Conservation (phyloP, 139 green algal genomes). For the Micromonas commoda region DNA sequence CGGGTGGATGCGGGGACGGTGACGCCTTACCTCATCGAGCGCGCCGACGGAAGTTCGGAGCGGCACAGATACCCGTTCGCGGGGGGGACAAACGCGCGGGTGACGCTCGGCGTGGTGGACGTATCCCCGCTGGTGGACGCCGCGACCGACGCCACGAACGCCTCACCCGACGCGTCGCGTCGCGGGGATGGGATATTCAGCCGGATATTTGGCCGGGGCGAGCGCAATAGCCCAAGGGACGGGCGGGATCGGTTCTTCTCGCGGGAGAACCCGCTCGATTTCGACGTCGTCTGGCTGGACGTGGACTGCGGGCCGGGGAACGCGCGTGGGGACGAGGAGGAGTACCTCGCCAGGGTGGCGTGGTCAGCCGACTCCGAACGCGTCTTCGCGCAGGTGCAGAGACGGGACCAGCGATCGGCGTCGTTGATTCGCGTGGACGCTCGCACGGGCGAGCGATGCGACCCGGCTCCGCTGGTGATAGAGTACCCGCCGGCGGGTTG, state of each 20-base stretch:
- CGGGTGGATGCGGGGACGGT: conserved; percentile 41
- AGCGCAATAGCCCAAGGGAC: too few relatives aligned
- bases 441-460: background rate
- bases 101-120: conserved; percentile 39
- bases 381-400: conserved; percentile 39
- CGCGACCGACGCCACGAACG: background rate
- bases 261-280: background rate
- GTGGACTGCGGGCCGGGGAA: conserved; percentile 34
- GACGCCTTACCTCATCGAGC: too few relatives aligned
- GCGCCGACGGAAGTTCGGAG: too few relatives aligned
- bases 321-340: conserved; percentile 31
- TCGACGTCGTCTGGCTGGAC: conserved; percentile 36
- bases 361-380: conserved; percentile 34
- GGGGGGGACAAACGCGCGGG: conserved; percentile 36
- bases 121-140: background rate
- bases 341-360: conserved; percentile 42
- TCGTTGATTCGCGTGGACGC: background rate
- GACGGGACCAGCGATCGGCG: conserved; percentile 33
- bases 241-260: too few relatives aligned
- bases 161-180: background rate
- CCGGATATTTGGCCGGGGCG: too few relatives aligned
- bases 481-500: too few relatives aligned
- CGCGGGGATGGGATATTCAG: background rate
- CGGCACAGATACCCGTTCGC: conserved; percentile 45
- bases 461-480: too few relatives aligned